Evolutionary conservation across 805 yeast genomes (phyloP), one percentile per base, ranked within the genome.

Genomic region (Hanseniaspora guilliermondii): DNA sequence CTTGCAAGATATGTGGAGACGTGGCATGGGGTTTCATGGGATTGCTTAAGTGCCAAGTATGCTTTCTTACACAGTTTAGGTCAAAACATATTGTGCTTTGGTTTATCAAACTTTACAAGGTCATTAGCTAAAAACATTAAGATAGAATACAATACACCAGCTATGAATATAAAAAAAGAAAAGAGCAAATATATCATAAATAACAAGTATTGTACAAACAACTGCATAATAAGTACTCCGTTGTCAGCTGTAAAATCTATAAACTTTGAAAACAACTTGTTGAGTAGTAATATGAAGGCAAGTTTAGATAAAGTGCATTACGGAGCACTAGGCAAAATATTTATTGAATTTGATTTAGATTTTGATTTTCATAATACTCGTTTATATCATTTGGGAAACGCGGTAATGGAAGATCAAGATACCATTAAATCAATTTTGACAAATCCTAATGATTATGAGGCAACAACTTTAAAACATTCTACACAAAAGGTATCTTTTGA

Each of bases 1-100:
- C 59, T 75, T 78, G 5, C 76, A 16, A 71, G 95, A 59, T 71
- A 72, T 52, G 53, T 79, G 48, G 96, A 88, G 65, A 69, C 84
- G 27, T 87, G 94, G 91, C 84, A 80, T 64, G 96, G 95, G 0
- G 71, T 83, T 32, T 74, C 82, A 25, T 80, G 87, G 80, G 76
- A 75, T 21, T 65, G 67, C 21, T 73, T 83, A 62, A 83, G 94
- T 60, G 82, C 83, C 2, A 82, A 82, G 59, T 82, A 77, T 62
- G 75, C 87, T 1, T 66, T 76, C n/a, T 76, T 82, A 65, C 86
- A 79, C 56, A 82, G 81, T 60, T 80, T 78, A 49, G 96, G 96
- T 0, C 73, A 96, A 60, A 82, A 88, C 62, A 80, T 88, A n/a
- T 71, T 78, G 58, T 83, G 83, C 48, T 63, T 74, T 12, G 68